Evolutionary conservation across 176 grass and related monocot species (phyloP).

Genomic region (Poa pratensis): DNA sequence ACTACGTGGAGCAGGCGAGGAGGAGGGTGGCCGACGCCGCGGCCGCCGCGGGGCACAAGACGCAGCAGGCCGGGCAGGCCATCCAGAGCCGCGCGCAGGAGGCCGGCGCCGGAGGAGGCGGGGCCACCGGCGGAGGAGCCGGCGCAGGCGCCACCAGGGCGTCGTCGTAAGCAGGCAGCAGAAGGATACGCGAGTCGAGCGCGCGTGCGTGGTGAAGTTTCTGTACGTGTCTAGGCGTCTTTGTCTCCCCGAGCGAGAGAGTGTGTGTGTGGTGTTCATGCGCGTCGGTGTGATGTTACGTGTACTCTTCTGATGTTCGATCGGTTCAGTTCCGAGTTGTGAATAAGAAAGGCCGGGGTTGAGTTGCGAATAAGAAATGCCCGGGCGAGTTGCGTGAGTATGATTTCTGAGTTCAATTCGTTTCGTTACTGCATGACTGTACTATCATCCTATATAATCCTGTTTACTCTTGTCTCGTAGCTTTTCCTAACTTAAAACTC

Average conservation of each 20-base stretch:
- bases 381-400: no score
- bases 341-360: no score
- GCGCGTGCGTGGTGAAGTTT: not conserved
- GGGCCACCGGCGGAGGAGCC: not conserved
- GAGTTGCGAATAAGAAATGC: no score
- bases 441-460: no score
- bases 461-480: no score
- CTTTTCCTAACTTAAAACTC: no score
- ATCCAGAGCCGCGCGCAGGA: slow-evolving; percentile 73
- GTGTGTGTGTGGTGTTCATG: not conserved
- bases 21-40: slow-evolving; percentile 68
- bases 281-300: not conserved
- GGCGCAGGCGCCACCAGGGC: slow-evolving; percentile 8
- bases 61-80: slow-evolving; percentile 49
- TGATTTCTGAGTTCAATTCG: no score
- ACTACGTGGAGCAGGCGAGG: slow-evolving; percentile 72
- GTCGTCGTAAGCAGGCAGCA: slow-evolving; percentile 35
- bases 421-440: no score
- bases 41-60: slow-evolving; percentile 61
- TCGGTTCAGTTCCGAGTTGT: not conserved
- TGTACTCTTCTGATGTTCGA: not conserved
- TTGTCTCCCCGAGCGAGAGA: not conserved
- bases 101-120: not conserved
- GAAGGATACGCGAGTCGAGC: no score
- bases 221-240: not conserved